phyloP scores from a whole-genome alignment of 306 rosid species.

The Lathyrus sativus region DNA sequence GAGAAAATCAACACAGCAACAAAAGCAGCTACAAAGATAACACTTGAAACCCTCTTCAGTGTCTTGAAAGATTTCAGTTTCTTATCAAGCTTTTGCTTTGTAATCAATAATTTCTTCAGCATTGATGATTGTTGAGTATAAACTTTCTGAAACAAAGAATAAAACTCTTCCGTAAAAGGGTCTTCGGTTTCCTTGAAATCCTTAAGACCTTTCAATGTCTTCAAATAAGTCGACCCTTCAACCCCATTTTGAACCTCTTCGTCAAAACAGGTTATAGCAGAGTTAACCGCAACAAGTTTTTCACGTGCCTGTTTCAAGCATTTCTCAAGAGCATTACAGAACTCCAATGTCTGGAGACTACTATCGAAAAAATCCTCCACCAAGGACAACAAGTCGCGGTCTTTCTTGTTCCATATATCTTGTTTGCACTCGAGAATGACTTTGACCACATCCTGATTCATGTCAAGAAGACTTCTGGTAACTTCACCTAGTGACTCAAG shows the following conservation, averaged over 20 bases:
- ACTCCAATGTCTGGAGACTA: constrained; percentile 65
- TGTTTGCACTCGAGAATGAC: constrained; percentile 64
- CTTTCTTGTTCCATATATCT: constrained; percentile 71
- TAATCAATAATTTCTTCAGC: constrained; percentile 54
- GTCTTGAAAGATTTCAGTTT: constrained; percentile 68
- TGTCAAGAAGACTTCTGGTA: constrained; percentile 67
- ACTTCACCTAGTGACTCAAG: constrained; percentile 70
- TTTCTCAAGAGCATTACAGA: constrained; percentile 68
- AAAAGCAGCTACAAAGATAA: constrained; percentile 68
- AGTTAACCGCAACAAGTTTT: constrained; percentile 60
- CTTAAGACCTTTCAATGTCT: constrained; percentile 68
- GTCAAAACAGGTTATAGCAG: constrained; percentile 60
- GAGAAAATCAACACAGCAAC: constrained; percentile 78
- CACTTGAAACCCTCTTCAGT: constrained; percentile 70
- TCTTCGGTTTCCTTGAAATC: constrained; percentile 70
- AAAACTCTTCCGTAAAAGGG: constrained; percentile 76
- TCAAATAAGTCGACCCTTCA: constrained; percentile 54
- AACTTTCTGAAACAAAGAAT: constrained; percentile 55
- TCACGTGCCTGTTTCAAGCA: constrained; percentile 61
- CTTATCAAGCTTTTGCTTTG: constrained; percentile 76
- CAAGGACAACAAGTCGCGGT: constrained; percentile 51
- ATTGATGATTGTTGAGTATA: constrained; percentile 54
- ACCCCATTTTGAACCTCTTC: constrained; percentile 56
- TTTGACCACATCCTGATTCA: constrained; percentile 74
- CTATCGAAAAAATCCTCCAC: constrained; percentile 71